These are phyloP conservation scores for Fusarium sp. DNA, from an alignment of 2,329 filamentous ascomycete genomes.

Conservation along the genomic window DNA sequence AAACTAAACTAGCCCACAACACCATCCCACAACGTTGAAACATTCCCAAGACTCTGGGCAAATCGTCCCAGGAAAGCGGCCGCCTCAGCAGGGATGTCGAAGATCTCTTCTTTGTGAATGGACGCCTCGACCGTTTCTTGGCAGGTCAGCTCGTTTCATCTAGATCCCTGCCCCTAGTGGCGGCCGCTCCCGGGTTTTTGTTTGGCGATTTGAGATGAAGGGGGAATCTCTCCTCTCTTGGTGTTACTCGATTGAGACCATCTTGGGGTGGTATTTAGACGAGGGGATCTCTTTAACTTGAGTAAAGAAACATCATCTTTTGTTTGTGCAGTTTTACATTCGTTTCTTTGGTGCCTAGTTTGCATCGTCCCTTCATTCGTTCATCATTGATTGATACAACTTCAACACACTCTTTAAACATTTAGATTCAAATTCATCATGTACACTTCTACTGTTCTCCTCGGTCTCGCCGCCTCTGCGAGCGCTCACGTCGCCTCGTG, in stretches of 20 bases:
- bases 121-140: neutral
- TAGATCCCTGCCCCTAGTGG: slow-evolving; percentile 21
- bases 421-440: slow-evolving; percentile 24
- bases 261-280: slow-evolving; percentile 11
- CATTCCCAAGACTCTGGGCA: slow-evolving; percentile 16
- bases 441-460: slow-evolving; percentile 36
- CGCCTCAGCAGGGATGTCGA: slow-evolving; percentile 23
- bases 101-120: slow-evolving; percentile 27
- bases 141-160: slow-evolving; percentile 34
- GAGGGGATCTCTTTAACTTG: neutral
- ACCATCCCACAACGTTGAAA: slow-evolving; percentile 21
- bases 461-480: slow-evolving; percentile 35
- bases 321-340: slow-evolving; percentile 19
- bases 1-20: neutral
- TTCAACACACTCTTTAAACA: slow-evolving; percentile 2
- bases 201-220: slow-evolving; percentile 37
- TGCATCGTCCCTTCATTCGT: slow-evolving; percentile 36
- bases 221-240: slow-evolving; percentile 4
- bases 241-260: neutral
- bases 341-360: slow-evolving; percentile 37
- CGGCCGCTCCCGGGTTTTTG: slow-evolving; percentile 35
- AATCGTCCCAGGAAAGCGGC: slow-evolving; percentile 24
- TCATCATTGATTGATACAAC: slow-evolving; percentile 1
- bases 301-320: neutral
- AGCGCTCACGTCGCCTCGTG: slow-evolving; percentile 45